These are phyloP conservation scores for Cyberlindnera lachancei DNA, from an alignment of 805 yeast species.

Conservation along the genomic window DNA sequence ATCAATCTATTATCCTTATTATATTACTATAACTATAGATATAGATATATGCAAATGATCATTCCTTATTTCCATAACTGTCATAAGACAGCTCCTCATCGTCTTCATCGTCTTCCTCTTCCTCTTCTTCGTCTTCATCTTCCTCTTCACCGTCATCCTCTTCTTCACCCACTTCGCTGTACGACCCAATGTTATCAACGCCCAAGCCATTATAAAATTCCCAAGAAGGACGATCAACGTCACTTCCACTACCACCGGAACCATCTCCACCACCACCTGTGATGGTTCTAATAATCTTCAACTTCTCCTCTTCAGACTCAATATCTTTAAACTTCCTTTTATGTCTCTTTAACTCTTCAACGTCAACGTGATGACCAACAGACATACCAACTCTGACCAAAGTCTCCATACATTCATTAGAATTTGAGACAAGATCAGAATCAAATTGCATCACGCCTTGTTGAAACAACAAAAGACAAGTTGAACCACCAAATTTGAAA, in stretches of 20 bases:
- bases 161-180: constrained; percentile 7
- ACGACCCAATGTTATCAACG: too few relatives aligned
- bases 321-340: constrained; percentile 38
- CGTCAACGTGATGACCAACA: constrained; percentile 62
- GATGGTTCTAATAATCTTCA: constrained; percentile 46
- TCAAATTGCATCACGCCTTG: constrained; percentile 50
- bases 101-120: too few relatives aligned
- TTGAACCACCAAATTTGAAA: constrained; percentile 95
- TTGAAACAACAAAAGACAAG: constrained; percentile 63
- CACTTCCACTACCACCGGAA: too few relatives aligned
- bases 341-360: constrained; percentile 41
- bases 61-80: too few relatives aligned
- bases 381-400: constrained; percentile 87
- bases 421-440: constrained; percentile 63
- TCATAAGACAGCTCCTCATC: too few relatives aligned
- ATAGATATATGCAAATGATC: too few relatives aligned
- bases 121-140: constrained; percentile 2
- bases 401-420: constrained; percentile 68
- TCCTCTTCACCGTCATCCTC: constrained; percentile 5
- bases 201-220: constrained; percentile 20
- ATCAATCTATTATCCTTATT: too few relatives aligned
- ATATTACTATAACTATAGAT: too few relatives aligned
- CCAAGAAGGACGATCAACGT: constrained; percentile 18
- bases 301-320: constrained; percentile 37
- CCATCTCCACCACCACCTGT: constrained; percentile 48